phyloP scores from a whole-genome alignment of 371 early-diverging fungal genomes.

The Haplosporangium sp. region DNA sequence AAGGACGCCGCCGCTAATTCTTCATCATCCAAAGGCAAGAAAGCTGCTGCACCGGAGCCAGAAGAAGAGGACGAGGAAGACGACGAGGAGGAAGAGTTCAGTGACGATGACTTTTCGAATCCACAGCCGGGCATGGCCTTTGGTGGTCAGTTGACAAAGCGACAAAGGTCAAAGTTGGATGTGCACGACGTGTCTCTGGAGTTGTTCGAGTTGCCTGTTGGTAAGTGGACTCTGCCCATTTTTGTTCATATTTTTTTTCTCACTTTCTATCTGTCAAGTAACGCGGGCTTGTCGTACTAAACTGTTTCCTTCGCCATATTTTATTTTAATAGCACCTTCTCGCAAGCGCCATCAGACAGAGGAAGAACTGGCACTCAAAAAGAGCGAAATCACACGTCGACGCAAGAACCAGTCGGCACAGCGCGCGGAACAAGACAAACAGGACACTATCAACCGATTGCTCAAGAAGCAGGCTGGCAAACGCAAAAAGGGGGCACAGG shows the following conservation, averaged over 20 bases:
- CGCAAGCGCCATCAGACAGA: conserved; percentile 72
- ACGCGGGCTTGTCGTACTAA: background rate
- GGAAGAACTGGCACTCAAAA: conserved; percentile 75
- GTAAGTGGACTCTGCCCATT: conserved; percentile 44
- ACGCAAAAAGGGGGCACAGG: conserved; percentile 58
- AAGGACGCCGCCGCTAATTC: conserved; percentile 9
- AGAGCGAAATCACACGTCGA: conserved; percentile 79
- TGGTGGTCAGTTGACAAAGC: conserved; percentile 69
- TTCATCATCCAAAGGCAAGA: conserved; percentile 23
- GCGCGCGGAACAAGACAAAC: conserved; percentile 80
- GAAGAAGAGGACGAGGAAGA: conserved; percentile 53
- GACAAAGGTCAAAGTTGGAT: conserved; percentile 76
- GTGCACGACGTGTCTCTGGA: conserved; percentile 68
- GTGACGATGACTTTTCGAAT: conserved; percentile 60
- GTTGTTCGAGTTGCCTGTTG: conserved; percentile 75
- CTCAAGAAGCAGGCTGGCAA: conserved; percentile 82
- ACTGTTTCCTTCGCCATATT: background rate
- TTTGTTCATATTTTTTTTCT: background rate
- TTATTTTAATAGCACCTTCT: conserved; percentile 55
- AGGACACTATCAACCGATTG: conserved; percentile 79
- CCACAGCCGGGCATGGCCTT: conserved; percentile 55
- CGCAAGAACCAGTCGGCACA: conserved; percentile 83
- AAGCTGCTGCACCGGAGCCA: conserved; percentile 5
- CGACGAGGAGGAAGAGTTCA: conserved; percentile 56
- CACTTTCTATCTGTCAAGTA: background rate